Evolutionary conservation across 306 rosid genomes (phyloP), one percentile per base, ranked within the genome.

Genomic region (Adenanthera pavonina): DNA sequence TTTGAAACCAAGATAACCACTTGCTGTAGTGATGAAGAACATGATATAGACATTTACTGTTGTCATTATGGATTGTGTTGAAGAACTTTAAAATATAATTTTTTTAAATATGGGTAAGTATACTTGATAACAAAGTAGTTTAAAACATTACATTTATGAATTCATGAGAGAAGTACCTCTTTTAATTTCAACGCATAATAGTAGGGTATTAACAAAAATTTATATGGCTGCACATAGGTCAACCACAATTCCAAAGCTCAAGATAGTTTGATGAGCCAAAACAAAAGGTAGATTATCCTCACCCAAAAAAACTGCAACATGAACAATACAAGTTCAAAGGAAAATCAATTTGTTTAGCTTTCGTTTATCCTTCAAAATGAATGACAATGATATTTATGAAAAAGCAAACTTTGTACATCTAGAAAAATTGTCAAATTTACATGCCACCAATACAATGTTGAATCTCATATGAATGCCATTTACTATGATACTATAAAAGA

Each of bases 151-250:
- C 17, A 6, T 4, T 17, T 43, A 30, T 65, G 15, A 41, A 40
- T 53, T 72, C 47, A 54, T 76, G 34, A 74, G 67, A 85, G 9
- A 36, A 67, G 38, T 80, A 89, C 97, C 92, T 88, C 92, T n/a
- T 85, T 88, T 89, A 80, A 90, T 92, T 78, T 94, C 97, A 69
- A 86, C 77, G 79, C 93, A 92, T 82, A 92, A 69, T 62, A 88
- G 89, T 68, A 87, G 7, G 54, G 97, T 84, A 57, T 89, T 89
- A 60, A 88, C 35, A 80, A 92, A 68, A 80, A 89, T 82, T 74
- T 88, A 76, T 41, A 72, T 82, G 20, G 97, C 89, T 76, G 97
- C 97, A 78, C 90, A 89, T 12, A 94, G 97, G 79, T 92, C 97
- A 82, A 89, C 94, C 76, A 89, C 92, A 78, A 87, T 48, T 54